Evolutionary conservation across 2,329 filamentous ascomycete species (phyloP).

Genomic region (Ophiostoma perfectum): DNA sequence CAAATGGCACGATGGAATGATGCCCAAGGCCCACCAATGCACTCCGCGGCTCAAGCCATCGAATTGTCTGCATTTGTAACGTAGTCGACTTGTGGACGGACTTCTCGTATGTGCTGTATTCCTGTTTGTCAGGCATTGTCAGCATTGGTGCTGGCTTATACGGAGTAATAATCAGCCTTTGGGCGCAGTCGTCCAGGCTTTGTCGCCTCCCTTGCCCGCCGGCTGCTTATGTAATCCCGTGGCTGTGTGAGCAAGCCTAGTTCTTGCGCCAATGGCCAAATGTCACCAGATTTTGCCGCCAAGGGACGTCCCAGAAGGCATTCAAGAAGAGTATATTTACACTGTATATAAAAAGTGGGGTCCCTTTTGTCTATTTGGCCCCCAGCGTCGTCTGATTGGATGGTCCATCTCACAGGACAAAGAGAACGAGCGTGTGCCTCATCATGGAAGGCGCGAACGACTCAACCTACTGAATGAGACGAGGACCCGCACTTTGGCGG

Average conservation of each 20-base stretch:
- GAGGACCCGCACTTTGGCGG: slow-evolving; percentile 16
- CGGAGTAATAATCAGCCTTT: neutral
- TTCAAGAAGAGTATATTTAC: neutral
- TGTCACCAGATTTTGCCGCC: slow-evolving; percentile 17
- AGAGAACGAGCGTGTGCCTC: neutral
- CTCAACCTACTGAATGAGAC: neutral
- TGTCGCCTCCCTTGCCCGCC: neutral
- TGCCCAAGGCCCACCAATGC: neutral
- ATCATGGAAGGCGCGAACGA: neutral
- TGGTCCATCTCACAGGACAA: neutral
- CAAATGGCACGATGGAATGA: too few species aligned
- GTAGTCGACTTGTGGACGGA: neutral
- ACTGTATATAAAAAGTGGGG: neutral
- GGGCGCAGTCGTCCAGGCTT: neutral
- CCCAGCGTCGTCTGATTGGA: slow-evolving; percentile 4
- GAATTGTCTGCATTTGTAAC: neutral
- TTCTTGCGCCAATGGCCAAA: neutral
- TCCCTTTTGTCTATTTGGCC: neutral
- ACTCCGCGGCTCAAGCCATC: too few species aligned
- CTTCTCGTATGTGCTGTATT: neutral
- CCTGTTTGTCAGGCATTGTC: neutral
- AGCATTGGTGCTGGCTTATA: neutral
- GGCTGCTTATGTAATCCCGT: slow-evolving; percentile 11
- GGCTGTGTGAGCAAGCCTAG: too few species aligned
- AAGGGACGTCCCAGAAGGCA: neutral